These are phyloP conservation scores for Calvatia gigantea DNA, from an alignment of 768 basidiomycete species.

Conservation along the genomic window DNA sequence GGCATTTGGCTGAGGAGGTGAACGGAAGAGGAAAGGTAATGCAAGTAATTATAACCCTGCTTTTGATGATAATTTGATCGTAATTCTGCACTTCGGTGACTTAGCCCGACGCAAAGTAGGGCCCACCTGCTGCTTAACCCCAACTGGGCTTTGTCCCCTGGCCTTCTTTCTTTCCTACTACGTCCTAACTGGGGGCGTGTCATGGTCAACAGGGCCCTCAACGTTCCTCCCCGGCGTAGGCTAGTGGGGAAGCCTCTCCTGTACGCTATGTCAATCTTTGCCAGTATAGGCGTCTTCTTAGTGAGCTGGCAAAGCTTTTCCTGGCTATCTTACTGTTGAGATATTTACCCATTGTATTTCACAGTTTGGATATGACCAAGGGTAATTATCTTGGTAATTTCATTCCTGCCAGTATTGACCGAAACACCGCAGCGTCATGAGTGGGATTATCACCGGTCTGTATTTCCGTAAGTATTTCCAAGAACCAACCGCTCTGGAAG, in stretches of 20 bases:
- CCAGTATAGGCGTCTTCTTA: constrained; percentile 82
- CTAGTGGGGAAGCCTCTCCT: constrained; percentile 78
- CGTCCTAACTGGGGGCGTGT: constrained; percentile 35
- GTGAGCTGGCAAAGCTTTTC: constrained; percentile 40
- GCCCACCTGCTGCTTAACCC: background rate
- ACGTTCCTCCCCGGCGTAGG: constrained; percentile 34
- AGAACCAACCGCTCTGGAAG: constrained; percentile 64
- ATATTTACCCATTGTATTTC: background rate
- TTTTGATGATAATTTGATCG: constrained; percentile 9
- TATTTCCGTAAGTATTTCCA: constrained; percentile 82
- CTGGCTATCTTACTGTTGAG: background rate
- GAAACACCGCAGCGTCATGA: constrained; percentile 66
- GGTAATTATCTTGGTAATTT: constrained; percentile 37
- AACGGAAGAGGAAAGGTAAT: constrained; percentile 15
- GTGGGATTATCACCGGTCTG: constrained; percentile 86
- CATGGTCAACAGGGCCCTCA: constrained; percentile 40
- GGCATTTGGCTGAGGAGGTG: constrained; percentile 43
- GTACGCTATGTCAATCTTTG: constrained; percentile 77
- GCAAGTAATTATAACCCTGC: constrained; percentile 13
- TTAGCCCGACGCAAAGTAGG: background rate
- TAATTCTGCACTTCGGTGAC: background rate
- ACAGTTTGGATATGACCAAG: constrained; percentile 86
- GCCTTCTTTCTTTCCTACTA: constrained; percentile 5
- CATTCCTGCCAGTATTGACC: constrained; percentile 14
- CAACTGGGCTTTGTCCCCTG: background rate